These are phyloP conservation scores for Aspergillus sp. DNA, from an alignment of 2,329 filamentous ascomycete species.

Conservation along the genomic window DNA sequence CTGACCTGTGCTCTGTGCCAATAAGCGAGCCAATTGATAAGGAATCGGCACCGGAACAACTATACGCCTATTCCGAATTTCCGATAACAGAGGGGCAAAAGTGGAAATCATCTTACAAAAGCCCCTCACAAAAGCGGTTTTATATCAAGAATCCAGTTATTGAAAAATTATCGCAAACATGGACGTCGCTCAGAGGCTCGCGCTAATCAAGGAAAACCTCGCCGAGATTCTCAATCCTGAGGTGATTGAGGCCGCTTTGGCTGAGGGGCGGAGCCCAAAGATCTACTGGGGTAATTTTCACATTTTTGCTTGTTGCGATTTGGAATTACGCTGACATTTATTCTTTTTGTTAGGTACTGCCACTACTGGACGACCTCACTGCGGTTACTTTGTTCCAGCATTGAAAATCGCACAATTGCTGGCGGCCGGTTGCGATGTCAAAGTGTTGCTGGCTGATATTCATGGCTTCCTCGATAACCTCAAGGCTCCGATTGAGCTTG, in stretches of 20 bases:
- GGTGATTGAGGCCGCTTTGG: constrained; percentile 25
- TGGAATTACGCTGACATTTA: constrained; percentile 2
- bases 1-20: too few relatives aligned
- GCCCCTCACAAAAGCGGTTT: too few relatives aligned
- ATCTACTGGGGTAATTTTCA: constrained; percentile 28
- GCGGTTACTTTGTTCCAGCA: constrained; percentile 81
- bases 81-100: too few relatives aligned
- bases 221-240: constrained; percentile 76
- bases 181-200: constrained; percentile 44
- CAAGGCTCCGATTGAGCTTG: constrained; percentile 83
- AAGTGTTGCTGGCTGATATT: constrained; percentile 65
- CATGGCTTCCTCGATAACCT: constrained; percentile 50
- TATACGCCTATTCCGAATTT: too few relatives aligned
- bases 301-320: constrained; percentile 18
- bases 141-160: too few relatives aligned
- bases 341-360: constrained; percentile 48
- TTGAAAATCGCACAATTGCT: constrained; percentile 89
- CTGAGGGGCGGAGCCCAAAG: constrained; percentile 22
- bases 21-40: too few relatives aligned
- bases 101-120: too few relatives aligned
- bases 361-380: constrained; percentile 82
- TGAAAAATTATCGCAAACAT: too few relatives aligned
- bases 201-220: constrained; percentile 74
- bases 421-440: constrained; percentile 76
- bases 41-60: too few relatives aligned